Base-by-base conservation (phyloP, 202 grass and related monocot genomes). In the Elaeis oleifera region DNA sequence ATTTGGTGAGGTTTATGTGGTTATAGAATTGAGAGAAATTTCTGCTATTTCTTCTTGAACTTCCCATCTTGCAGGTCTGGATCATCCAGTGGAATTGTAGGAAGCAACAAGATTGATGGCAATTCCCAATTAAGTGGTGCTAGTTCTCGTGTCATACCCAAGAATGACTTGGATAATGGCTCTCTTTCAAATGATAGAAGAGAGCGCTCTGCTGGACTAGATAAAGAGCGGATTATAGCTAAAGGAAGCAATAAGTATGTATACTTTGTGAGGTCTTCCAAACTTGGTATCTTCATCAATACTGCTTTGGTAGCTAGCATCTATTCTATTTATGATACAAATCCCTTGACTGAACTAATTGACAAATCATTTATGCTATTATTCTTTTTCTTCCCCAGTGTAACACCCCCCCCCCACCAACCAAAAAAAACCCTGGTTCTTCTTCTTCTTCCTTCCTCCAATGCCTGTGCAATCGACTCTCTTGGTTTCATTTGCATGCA, bases 201-300 rank as follows among this genome's bases (percentile, higher is more conserved):
- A 77, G 86, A 90, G 16, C 74, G 74, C 1, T 76, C 74, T 74
- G 61, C 60, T 76, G 73, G 76, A 65, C 58, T 79, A 54, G 85
- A 84, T 73, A 90, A 84, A 52, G 90, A 95, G 27, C 78, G 74
- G 23, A 50, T 52, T 83, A 51, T 71, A 18, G 56, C 71, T 73
- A 95, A 95, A 77, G 82, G 82, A 81, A 22, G 27, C 65, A 86
- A 81, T 80, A 95, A 84, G 90, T 95, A 90, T 84, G 71, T 44
- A 57, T 72, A 71, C 29, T 72, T 17, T 22, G 19, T 56, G 55
- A 32, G 39, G 36, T 44, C 19, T 14, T 63, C 13, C 4, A 51
- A 3, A 25, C 36, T 44, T 44, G 36, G 6, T 13, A 11, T 44
- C 8, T 44, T 44, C 36, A 44, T 44, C 11, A 1, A 13, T 25